Conservation (phyloP, 225 moss, liverwort and hornwort species). For the Marchantia paleacea region DNA sequence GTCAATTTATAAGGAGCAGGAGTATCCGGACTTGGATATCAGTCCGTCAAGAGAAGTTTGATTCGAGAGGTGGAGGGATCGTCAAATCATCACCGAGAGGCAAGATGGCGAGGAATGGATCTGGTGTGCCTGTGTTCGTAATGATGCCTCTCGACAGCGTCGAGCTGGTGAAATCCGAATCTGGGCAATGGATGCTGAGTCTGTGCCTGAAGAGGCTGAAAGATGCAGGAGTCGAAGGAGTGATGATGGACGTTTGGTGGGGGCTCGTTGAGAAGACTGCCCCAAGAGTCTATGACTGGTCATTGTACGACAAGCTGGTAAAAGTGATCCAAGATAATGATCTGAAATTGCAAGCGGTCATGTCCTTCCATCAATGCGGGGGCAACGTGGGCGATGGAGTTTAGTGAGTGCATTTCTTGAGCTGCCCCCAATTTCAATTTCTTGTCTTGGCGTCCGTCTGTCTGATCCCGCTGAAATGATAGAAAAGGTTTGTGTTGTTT, state of each 20-base stretch:
- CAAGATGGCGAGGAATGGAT: not conserved
- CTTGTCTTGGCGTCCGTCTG: not conserved
- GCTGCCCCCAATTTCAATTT: not conserved
- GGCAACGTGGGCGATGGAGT: conserved; percentile 34
- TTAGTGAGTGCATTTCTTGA: conserved; percentile 15
- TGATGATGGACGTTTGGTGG: conserved; percentile 34
- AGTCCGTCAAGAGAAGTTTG: too few species aligned
- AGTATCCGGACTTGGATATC: too few species aligned
- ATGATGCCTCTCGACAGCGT: conserved; percentile 19
- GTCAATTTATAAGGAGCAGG: too few species aligned
- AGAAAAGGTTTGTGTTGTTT: too few species aligned
- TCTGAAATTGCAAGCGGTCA: conserved; percentile 35
- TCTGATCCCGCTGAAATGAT: too few species aligned
- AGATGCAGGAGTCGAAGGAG: conserved; percentile 16
- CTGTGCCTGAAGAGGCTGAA: not conserved
- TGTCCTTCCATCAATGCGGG: conserved; percentile 40
- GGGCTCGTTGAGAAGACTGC: conserved; percentile 19
- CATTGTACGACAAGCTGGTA: conserved; percentile 20
- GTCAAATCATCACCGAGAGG: not conserved
- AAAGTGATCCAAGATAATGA: conserved; percentile 6
- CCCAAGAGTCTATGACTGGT: conserved; percentile 17
- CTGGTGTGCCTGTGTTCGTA: conserved; percentile 11
- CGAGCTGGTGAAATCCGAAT: not conserved
- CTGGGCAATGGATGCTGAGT: not conserved
- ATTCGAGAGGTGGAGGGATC: too few species aligned